Evolutionary conservation across 2,329 filamentous ascomycete species (phyloP), one percentile per base, ranked within the genome.

Genomic region (Fusarium zealandicum): DNA sequence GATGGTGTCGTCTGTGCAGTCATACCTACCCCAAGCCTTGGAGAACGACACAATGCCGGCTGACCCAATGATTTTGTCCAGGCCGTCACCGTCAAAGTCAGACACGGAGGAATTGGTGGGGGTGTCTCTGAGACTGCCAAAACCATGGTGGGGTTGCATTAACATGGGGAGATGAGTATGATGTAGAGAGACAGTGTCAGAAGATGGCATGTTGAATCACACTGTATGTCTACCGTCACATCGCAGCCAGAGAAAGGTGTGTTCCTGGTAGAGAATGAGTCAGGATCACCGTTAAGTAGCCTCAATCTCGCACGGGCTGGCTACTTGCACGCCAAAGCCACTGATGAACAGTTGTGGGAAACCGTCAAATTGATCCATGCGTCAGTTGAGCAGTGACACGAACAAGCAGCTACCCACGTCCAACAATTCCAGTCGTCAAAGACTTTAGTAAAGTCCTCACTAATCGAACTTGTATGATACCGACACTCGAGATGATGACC

Each of bases 381-480:
- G n/a, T n/a, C n/a, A n/a, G n/a, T n/a, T n/a, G n/a, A n/a, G 51
- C 51, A 32, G 35, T 36, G 37, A 57, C 52, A 43, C 50, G 57
- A 56, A 62, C 44, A 33, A 38, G 51, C 45, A 17, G 37, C 42
- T 63, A 38, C 44, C 61, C 51, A 60, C 47, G 47, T 57, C 49
- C 57, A 61, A 48, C 45, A 57, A 65, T 62, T 66, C 63, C 63
- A 64, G 60, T 44, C 46, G 25, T 27, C 32, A 35, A 6, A 31
- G 35, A 32, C 53, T 25, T 57, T n/a, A n/a, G n/a, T n/a, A n/a
- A n/a, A n/a, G n/a, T n/a, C n/a, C n/a, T n/a, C n/a, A n/a, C n/a
- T n/a, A n/a, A n/a, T n/a, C n/a, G n/a, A n/a, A n/a, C n/a, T 25
- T 57, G 39, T 36, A 42, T 43, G 38, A 36, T 48, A 30, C 37